Evolutionary conservation across 2,329 filamentous ascomycete species (phyloP).

Genomic region (Conoideocrella luteorostrata): DNA sequence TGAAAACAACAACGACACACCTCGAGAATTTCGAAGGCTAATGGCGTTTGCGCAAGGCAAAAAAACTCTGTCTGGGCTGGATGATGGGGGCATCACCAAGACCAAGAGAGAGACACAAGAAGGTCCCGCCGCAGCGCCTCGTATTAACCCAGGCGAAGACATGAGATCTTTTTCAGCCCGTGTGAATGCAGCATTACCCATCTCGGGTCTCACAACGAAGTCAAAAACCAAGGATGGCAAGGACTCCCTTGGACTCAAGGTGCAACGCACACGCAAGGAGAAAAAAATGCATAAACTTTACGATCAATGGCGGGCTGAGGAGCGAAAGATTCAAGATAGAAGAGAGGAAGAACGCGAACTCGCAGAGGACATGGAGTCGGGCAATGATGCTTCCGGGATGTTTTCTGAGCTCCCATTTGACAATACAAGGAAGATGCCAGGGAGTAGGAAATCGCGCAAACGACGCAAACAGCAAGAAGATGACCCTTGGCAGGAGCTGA

Average conservation of each 20-base stretch:
- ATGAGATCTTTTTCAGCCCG: slow-evolving; percentile 75
- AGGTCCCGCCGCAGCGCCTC: slow-evolving; percentile 40
- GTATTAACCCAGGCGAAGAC: slow-evolving; percentile 76
- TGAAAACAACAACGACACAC: slow-evolving; percentile 65
- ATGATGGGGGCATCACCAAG: slow-evolving; percentile 53
- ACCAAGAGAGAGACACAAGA: slow-evolving; percentile 13
- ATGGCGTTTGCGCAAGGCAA: slow-evolving; percentile 68
- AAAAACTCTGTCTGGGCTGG: slow-evolving; percentile 56
- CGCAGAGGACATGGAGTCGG: slow-evolving; percentile 56
- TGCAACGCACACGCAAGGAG: slow-evolving; percentile 74
- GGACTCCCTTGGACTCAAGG: slow-evolving; percentile 59
- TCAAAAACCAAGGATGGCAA: slow-evolving; percentile 50
- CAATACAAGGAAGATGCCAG: slow-evolving; percentile 34
- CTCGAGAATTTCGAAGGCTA: slow-evolving; percentile 77
- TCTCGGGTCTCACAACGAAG: slow-evolving; percentile 63
- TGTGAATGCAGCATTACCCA: slow-evolving; percentile 77
- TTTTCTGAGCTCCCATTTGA: slow-evolving; percentile 27
- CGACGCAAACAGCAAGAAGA: slow-evolving; percentile 47
- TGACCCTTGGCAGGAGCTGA: slow-evolving; percentile 73
- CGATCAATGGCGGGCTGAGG: slow-evolving; percentile 67
- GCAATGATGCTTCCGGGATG: slow-evolving; percentile 47
- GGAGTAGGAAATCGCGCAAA: slow-evolving; percentile 20
- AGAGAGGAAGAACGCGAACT: slow-evolving; percentile 60
- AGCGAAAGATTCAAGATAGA: slow-evolving; percentile 55
- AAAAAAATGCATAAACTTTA: slow-evolving; percentile 75